Percentiles rank a stretch among this genome's conserved stretches.
Evolutionary conservation across 148 eudicot species (phyloP).

Genomic region (Camellia lanceoleosa): DNA sequence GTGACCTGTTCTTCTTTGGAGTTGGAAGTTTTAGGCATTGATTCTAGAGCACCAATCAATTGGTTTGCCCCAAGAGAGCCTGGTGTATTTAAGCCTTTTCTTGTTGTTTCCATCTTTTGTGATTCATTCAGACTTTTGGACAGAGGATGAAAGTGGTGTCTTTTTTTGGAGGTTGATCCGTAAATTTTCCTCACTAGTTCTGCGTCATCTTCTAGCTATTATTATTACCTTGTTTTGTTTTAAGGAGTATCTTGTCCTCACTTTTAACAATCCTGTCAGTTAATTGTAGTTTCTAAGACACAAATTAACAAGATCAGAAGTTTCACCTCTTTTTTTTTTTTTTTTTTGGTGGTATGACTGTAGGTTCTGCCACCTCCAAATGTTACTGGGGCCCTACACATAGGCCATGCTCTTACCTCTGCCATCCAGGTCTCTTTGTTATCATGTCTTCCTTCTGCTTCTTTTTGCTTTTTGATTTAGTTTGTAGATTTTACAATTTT

Average conservation of each 20-base stretch:
- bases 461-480: neutral
- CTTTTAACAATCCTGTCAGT: neutral
- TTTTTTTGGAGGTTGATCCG: neutral
- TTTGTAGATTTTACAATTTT: neutral
- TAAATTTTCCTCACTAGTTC: neutral
- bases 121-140: constrained; percentile 1
- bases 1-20: neutral
- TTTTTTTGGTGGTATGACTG: neutral
- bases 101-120: neutral
- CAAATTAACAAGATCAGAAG: neutral
- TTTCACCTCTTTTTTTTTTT: neutral
- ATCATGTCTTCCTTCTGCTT: neutral
- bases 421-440: constrained; percentile 64
- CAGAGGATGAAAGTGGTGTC: neutral
- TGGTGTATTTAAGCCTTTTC: neutral
- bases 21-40: neutral
- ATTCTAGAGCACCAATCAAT: neutral
- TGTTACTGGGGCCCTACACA: constrained; percentile 96
- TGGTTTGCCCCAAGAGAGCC: neutral
- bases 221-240: neutral
- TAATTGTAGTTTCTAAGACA: neutral
- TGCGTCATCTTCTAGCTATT: neutral
- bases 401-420: constrained; percentile 94
- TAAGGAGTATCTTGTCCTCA: neutral
- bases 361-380: constrained; percentile 99